Conservation (phyloP, 2,329 filamentous ascomycete genomes). For the Fusarium graminum region DNA sequence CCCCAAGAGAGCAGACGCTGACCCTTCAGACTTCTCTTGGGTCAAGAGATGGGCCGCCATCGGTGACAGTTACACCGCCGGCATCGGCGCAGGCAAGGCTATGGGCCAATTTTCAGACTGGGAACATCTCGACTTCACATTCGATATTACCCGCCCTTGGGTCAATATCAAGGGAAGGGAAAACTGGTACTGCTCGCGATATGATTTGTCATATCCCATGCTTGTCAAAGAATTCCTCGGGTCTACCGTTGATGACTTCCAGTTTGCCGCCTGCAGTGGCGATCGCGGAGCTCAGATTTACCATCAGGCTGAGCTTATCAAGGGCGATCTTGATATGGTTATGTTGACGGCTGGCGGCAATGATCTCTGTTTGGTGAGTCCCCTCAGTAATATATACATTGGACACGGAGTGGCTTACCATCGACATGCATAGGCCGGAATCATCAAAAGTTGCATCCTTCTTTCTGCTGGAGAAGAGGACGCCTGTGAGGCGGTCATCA, state of each 20-base stretch:
- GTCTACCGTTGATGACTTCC: not conserved
- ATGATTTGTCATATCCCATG: conserved; percentile 22
- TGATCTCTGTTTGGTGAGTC: conserved; percentile 7
- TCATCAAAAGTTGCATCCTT: not conserved
- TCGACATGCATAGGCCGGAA: not conserved
- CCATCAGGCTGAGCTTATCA: not conserved
- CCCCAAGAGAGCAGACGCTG: not conserved
- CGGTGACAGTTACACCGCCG: not conserved
- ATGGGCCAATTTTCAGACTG: rapidly evolving
- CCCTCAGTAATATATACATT: rapidly evolving
- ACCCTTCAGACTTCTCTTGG: not conserved
- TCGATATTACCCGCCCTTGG: rapidly evolving
- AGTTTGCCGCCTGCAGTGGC: conserved; percentile 16
- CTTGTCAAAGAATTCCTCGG: not conserved
- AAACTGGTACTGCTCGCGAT: conserved; percentile 1
- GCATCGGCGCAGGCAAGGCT: rapidly evolving
- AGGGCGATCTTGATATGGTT: conserved; percentile 4
- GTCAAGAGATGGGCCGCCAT: not conserved
- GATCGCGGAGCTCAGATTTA: conserved; percentile 14
- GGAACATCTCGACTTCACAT: rapidly evolving
- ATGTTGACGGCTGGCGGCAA: conserved; percentile 10
- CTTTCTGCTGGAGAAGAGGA: rapidly evolving
- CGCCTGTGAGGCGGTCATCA: not conserved
- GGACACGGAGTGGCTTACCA: rapidly evolving
- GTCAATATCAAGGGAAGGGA: not conserved